Conservation (phyloP, 148 eudicot genomes). For the Rhododendron henanense region DNA sequence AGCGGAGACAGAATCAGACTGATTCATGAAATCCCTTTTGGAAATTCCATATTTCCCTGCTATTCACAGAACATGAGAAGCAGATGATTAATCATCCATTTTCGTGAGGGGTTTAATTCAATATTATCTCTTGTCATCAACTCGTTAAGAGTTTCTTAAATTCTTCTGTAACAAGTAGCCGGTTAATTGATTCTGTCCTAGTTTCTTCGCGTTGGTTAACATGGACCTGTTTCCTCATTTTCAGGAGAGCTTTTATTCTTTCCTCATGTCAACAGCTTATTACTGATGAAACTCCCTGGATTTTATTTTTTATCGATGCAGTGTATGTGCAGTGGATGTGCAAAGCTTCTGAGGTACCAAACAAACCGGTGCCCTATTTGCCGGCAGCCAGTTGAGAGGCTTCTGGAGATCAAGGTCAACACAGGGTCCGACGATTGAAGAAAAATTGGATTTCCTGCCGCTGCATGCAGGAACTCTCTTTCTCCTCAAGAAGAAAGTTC, state of each 20-base stretch:
- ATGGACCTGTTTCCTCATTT: neutral
- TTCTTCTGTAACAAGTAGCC: neutral
- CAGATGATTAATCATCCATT: neutral
- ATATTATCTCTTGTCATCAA: neutral
- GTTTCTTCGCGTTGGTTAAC: neutral
- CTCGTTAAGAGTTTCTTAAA: neutral
- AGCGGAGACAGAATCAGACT: neutral
- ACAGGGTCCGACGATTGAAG: constrained; percentile 35
- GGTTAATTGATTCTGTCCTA: neutral
- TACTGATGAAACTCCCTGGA: neutral
- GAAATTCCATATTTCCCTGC: neutral
- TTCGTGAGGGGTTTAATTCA: neutral
- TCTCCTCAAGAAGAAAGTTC: neutral
- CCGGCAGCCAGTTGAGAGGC: constrained; percentile 94
- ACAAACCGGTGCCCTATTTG: constrained; percentile 97
- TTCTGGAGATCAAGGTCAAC: constrained; percentile 87
- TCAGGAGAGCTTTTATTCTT: neutral
- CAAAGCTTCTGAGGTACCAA: constrained; percentile 88
- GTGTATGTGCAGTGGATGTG: constrained; percentile 99
- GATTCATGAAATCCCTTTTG: neutral
- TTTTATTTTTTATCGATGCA: constrained; percentile 33
- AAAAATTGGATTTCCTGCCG: neutral
- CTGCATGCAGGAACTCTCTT: neutral
- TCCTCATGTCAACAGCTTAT: neutral
- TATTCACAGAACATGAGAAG: constrained; percentile 1